Percentiles rank a stretch among this genome's conserved stretches.
These are phyloP conservation scores for Barnettozyma californica DNA, from an alignment of 805 yeast species.

Conservation along the genomic window DNA sequence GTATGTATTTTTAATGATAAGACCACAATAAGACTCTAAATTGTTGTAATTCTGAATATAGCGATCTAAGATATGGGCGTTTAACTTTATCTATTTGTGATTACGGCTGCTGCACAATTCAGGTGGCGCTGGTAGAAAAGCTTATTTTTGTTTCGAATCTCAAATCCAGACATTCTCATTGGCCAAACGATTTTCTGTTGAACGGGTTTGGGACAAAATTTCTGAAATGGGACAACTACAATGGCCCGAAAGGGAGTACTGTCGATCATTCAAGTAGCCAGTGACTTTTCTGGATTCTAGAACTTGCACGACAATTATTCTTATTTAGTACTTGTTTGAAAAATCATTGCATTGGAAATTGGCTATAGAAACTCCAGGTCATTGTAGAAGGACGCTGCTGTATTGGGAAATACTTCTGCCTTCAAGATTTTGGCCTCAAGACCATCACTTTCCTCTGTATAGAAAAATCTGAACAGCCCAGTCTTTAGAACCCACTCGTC, in stretches of 20 bases:
- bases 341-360: background rate
- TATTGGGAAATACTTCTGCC: constrained; percentile 2
- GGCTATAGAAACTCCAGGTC: constrained; percentile 1
- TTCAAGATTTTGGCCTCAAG: constrained; percentile 1
- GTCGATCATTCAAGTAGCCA: background rate
- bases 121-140: no score
- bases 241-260: background rate
- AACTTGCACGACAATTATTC: no score
- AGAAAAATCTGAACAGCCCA: constrained; percentile 1
- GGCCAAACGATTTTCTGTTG: background rate
- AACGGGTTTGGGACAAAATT: background rate
- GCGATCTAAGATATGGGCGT: no score
- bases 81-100: no score
- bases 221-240: no score
- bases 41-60: no score
- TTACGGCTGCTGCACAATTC: no score
- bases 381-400: background rate
- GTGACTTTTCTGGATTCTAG: no score
- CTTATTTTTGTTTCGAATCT: background rate
- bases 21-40: background rate
- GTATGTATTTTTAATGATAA: constrained; percentile 4
- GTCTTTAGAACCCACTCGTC: background rate
- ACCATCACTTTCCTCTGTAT: background rate
- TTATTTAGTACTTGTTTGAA: background rate
- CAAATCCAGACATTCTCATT: background rate